Base-by-base conservation (phyloP, 1,284 basidiomycete species). In the Leccinum proliferum region DNA sequence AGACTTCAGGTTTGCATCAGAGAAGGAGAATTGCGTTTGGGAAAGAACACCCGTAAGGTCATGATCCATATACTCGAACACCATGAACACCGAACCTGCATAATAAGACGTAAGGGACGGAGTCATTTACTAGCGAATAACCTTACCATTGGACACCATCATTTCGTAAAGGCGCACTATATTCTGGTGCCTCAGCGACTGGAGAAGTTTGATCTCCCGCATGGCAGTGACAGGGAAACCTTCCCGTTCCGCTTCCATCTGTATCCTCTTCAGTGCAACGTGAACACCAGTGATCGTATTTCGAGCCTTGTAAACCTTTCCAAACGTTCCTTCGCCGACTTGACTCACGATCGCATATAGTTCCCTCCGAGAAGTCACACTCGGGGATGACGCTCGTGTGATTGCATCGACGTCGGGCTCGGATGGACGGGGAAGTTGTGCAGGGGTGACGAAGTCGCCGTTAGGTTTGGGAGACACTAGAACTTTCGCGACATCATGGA, bases 11-110 rank as follows among this genome's bases (percentile, higher is more conserved):
- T 99, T 92, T 14, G 92, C 93, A 15, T 87, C 83, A 1, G 85
- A 83, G 72, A 99, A 98, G 53, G 74, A 79, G 69, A 92, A 96
- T 74, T 93, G 87, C 0, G 88, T 93, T 76, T 98, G 96, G 1
- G 94, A 92, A 12, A 99, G 82, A 60, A 99, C 84, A 2, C 98
- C 98, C 3, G 95, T 98, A 59, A 99, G 82, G 73, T 99, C 97
- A 75, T 99, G 96, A 72, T 99, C 95, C 93, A 98, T 95, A 76
- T 99, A 99, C 76, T 99, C 96, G 72, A 99, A 95, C 34, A 99
- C 96, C 96, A 99, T 99, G 77, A 96, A 98, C 21, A 98, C 94
- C 52, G 92, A 92, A 61, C 94, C 96, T 96, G 67, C 14, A 60
- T 21, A 11, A 50, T 12, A 57, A 18, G 59, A 61, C 37, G 63